Evolutionary conservation across 257 asterid species (phyloP).

Genomic region (Solanum sitiens): DNA sequence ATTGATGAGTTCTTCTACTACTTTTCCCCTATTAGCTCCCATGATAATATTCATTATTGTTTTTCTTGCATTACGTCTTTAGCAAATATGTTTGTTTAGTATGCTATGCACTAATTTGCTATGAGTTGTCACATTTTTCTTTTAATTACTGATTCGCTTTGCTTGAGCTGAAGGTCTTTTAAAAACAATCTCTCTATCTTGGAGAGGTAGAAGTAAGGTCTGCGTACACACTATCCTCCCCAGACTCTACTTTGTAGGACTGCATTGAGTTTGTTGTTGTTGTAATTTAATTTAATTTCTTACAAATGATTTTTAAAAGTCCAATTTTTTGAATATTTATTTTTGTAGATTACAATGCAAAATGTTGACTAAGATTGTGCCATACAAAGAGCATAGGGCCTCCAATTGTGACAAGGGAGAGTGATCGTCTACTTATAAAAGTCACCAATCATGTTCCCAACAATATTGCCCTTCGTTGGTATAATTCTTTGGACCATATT

Average conservation of each 20-base stretch:
- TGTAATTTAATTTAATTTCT: background rate
- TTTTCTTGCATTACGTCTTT: background rate
- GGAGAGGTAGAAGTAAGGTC: accelerated
- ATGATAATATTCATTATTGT: background rate
- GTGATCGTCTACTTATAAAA: conserved; percentile 45
- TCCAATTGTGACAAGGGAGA: conserved; percentile 45
- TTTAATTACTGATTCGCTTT: too few species aligned
- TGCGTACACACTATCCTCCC: accelerated
- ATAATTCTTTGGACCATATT: background rate
- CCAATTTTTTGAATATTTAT: background rate
- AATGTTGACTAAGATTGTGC: conserved; percentile 51
- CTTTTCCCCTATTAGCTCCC: background rate
- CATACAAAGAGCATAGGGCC: conserved; percentile 61
- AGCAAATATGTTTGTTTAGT: background rate
- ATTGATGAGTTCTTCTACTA: background rate
- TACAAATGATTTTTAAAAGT: background rate
- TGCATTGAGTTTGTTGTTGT: background rate
- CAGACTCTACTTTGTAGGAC: accelerated
- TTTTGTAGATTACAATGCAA: conserved; percentile 27
- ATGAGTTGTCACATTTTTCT: background rate
- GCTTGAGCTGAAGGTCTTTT: background rate
- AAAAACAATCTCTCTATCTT: accelerated
- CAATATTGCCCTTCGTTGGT: conserved; percentile 63
- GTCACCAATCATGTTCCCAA: conserved; percentile 40
- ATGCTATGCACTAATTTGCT: background rate